Percentiles rank a stretch among this genome's conserved stretches.
phyloP scores from a whole-genome alignment of 2,329 filamentous ascomycete genomes.

The Trichoderma sp. region DNA sequence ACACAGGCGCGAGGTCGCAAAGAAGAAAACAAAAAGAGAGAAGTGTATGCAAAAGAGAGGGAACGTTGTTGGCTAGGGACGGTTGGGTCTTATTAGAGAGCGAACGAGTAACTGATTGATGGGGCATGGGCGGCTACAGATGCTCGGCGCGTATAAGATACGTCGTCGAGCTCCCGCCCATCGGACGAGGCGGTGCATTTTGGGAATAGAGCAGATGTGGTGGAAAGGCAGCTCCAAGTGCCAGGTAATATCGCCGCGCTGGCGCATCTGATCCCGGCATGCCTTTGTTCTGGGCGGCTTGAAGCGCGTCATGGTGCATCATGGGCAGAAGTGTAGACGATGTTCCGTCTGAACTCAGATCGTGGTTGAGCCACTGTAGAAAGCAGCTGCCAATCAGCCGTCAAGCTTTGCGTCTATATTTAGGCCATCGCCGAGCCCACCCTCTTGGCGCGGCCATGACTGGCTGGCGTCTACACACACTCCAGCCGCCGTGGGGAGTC shows the following conservation, averaged over 20 bases:
- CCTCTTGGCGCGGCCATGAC: slow-evolving; percentile 28
- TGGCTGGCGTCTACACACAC: slow-evolving; percentile 45
- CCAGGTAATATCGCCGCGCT: not conserved
- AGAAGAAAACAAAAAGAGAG: slow-evolving; percentile 32
- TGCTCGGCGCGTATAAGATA: slow-evolving; percentile 33
- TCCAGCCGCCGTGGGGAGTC: slow-evolving; percentile 24
- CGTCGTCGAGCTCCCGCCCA: slow-evolving; percentile 28
- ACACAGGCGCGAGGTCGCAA: slow-evolving; percentile 33
- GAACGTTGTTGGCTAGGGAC: slow-evolving; percentile 34
- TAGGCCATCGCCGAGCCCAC: slow-evolving; percentile 29
- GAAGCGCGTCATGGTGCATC: slow-evolving; percentile 29
- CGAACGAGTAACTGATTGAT: slow-evolving; percentile 14
- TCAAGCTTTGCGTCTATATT: slow-evolving; percentile 39
- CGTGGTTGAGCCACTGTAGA: slow-evolving; percentile 30
- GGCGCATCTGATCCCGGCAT: slow-evolving; percentile 4
- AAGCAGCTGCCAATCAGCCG: slow-evolving; percentile 38
- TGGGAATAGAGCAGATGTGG: slow-evolving; percentile 12
- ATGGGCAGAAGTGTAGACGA: slow-evolving; percentile 28
- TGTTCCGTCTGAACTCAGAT: slow-evolving; percentile 29
- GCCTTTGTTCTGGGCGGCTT: slow-evolving; percentile 11
- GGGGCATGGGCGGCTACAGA: slow-evolving; percentile 34
- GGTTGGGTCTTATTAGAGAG: slow-evolving; percentile 35
- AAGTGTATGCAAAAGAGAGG: slow-evolving; percentile 37
- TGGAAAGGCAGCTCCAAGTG: slow-evolving; percentile 3
- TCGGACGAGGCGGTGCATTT: slow-evolving; percentile 25